Evolutionary conservation across 306 rosid species (phyloP).

Genomic region (Prunus mume): DNA sequence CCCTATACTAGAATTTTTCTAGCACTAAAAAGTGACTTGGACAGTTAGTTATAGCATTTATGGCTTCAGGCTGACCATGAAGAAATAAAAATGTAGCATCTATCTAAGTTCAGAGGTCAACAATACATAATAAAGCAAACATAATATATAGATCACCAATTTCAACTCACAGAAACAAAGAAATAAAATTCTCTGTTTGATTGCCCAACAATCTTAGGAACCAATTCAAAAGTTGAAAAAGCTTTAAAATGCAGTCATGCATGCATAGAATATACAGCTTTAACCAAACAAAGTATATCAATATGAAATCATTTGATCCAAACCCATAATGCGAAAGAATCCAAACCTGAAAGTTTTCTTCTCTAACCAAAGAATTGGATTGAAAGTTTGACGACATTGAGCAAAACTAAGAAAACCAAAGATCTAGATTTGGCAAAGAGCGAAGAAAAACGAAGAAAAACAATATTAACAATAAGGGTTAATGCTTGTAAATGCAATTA

Average conservation of each 20-base stretch:
- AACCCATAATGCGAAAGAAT: background rate
- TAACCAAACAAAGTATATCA: background rate
- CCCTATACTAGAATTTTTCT: no score
- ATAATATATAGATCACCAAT: background rate
- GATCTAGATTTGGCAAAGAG: slow-evolving; percentile 22
- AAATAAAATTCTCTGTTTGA: background rate
- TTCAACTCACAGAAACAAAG: background rate
- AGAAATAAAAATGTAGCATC: background rate
- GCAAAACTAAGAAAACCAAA: slow-evolving; percentile 14
- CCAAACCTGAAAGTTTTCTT: slow-evolving; percentile 41
- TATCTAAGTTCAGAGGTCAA: background rate
- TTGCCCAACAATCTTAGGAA: background rate
- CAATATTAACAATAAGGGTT: no score
- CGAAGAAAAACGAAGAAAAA: no score
- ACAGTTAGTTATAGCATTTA: background rate
- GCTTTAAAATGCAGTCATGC: no score
- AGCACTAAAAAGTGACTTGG: no score
- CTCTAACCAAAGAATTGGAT: background rate
- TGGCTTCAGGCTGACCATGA: background rate
- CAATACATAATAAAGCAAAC: slow-evolving; percentile 13
- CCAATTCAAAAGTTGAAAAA: background rate
- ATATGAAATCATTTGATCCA: background rate
- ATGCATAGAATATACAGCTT: no score
- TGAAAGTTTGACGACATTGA: background rate
- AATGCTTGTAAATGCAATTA: background rate